Percentiles rank a stretch among this genome's conserved stretches.
phyloP scores from a whole-genome alignment of 1,284 basidiomycete species.

The Apiotrichum sp. region DNA sequence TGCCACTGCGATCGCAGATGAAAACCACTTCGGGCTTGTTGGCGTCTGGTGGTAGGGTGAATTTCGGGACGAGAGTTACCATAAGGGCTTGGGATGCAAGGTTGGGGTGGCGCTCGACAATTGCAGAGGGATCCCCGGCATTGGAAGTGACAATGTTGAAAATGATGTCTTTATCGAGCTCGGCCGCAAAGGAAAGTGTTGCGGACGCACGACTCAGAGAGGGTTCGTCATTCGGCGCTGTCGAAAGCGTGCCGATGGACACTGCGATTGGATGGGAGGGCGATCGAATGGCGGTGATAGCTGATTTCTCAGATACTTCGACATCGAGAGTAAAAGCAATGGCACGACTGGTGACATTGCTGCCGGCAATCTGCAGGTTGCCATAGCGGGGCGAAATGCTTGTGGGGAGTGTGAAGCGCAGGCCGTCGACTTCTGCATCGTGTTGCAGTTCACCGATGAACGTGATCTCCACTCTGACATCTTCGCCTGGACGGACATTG shows the following conservation, averaged over 20 bases:
- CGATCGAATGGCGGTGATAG: conserved; percentile 17
- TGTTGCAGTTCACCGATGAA: conserved; percentile 21
- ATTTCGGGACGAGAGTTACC: conserved; percentile 13
- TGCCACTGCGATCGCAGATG: conserved; percentile 26
- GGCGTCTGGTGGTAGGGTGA: neutral
- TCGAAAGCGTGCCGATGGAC: conserved; percentile 9
- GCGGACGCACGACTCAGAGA: conserved; percentile 8
- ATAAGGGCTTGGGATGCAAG: conserved; percentile 10
- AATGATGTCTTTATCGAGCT: conserved; percentile 22
- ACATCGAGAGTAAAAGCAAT: conserved; percentile 9
- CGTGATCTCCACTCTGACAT: conserved; percentile 12
- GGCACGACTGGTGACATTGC: neutral
- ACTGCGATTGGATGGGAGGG: conserved; percentile 16
- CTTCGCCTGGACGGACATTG: conserved; percentile 12
- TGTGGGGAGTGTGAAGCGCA: conserved; percentile 22
- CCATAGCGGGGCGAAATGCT: conserved; percentile 21
- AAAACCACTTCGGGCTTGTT: conserved; percentile 25
- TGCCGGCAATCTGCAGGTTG: neutral
- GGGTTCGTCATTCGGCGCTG: conserved; percentile 4
- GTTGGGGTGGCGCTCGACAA: conserved; percentile 17
- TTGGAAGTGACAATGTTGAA: conserved; percentile 17
- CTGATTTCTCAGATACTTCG: conserved; percentile 7
- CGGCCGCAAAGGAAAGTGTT: neutral
- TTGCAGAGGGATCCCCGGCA: conserved; percentile 18
- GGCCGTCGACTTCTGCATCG: conserved; percentile 18